Base-by-base conservation (phyloP, 768 basidiomycete species). In the Coprinopsis marcescibilis region DNA sequence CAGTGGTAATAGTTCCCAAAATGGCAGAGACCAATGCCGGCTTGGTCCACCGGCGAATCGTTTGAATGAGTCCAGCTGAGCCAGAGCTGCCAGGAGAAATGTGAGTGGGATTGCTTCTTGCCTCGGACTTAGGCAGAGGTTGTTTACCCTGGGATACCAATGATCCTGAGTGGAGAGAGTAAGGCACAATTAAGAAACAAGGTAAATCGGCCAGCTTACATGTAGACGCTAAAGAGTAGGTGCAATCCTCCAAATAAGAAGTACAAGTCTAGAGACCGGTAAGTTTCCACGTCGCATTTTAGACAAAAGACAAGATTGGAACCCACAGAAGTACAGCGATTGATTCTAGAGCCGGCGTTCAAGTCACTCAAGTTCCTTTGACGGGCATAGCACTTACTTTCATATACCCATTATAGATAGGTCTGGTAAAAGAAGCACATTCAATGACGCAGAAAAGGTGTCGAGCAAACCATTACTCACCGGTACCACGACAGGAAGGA, bases 181-280 rank as follows among this genome's bases (percentile, higher is more conserved):
- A 52, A 63, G 58, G 55, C 54, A 53, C 60, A 38, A 51, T 55
- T n/a, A 53, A 49, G 56, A 59, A 55, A 57, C 46, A 49, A 43
- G 53, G 46, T 46, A 36, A 29, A 36, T 27, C 15, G 36, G 55
- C 46, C 52, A 50, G 57, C 83, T 71, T 60, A 89, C 91, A 89
- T 90, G 71, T 97, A 98, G 60, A 89, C 62, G 52, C 87, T 89
- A 71, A 91, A 97, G 33, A 89, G 73, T 52, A 98, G 76, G 68
- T 99, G 93, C 76, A 89, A 97, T 38, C 92, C 95, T 46, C 83
- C 77, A 69, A 99, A 99, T 68, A 97, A 80, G 75, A 97, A 95
- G 74, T 91, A 99, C 54, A 96, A 66, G 71, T 97, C 94, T 97
- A 58, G 42, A 61, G 55, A 50, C 46, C 55, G 53, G 51, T 55